Base-by-base conservation (phyloP, 495 filamentous ascomycete species). In the Penicillium cinerascens region DNA sequence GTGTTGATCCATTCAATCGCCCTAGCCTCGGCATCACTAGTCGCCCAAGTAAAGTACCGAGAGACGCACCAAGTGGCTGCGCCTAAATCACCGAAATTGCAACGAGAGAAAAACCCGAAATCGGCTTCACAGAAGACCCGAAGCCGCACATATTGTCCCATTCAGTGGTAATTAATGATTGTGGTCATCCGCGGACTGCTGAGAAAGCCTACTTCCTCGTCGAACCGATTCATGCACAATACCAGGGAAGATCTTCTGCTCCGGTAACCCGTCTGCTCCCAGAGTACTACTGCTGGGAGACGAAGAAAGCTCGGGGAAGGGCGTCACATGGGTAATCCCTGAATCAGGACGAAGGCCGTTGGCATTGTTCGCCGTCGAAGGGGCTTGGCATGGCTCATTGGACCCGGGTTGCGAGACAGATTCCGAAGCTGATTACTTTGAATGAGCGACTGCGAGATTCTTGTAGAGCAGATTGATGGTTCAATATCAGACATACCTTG, bases 181-280 rank as follows among this genome's bases (percentile, higher is more conserved):
- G 17, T 40, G 29, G 20, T 42, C 25, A 27, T 46, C 52, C 9
- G 22, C 25, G 16, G 44, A 23, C 13, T 33, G 13, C 9, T 47
- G 58, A 47, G 45, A 37, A 11, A 56, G 60, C 35, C 67, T 47
- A 64, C 78, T 86, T 41, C 72, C 68, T 44, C 72, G 71, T 44
- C 79, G 71, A 35, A 76, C 77, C 47, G 75, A 77, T 45, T 84
- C 77, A 59, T 84, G 81, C 20, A 89, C 77, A 43, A 88, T 76
- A 3, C 87, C 86, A 0, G 87, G 87, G 65, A 88, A 87, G 39
- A 88, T 87, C 53, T 81, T 78, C 33, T 86, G 85, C 61, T 88
- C 83, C 20, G 77, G 78, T 0, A 77, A 72, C 11, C 71, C 77
- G 22, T 83, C 46, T 54, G 63, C 42, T 6, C 37, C 37, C n/a